phyloP scores from a whole-genome alignment of 2,329 filamentous ascomycete species.

The Xylaria hypoxylon region DNA sequence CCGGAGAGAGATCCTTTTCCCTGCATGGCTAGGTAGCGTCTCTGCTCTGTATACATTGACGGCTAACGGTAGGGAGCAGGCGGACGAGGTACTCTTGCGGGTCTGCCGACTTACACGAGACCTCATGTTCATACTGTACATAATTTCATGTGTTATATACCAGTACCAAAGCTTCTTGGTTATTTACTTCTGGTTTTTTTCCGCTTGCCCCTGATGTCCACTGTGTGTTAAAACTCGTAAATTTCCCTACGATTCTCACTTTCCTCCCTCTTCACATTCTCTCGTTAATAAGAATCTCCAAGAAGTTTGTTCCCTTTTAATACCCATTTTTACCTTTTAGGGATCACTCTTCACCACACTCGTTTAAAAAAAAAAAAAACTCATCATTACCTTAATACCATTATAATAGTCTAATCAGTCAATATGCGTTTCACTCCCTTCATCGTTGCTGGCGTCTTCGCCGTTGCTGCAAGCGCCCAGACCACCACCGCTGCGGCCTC shows the following conservation, averaged over 20 bases:
- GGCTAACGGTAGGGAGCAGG: not conserved
- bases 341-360: constrained; percentile 31
- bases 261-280: not conserved
- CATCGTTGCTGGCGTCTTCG: constrained; percentile 63
- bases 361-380: constrained; percentile 24
- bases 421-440: constrained; percentile 69
- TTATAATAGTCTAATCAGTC: constrained; percentile 47
- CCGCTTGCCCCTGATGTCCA: constrained; percentile 18
- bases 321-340: not conserved
- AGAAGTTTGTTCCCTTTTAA: constrained; percentile 24
- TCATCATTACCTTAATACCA: constrained; percentile 31
- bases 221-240: constrained; percentile 25
- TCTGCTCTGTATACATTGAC: constrained; percentile 18
- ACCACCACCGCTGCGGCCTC: constrained; percentile 34
- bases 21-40: constrained; percentile 14
- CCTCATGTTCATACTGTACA: constrained; percentile 24
- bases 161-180: constrained; percentile 23
- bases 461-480: constrained; percentile 62
- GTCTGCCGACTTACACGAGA: constrained; percentile 13
- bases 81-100: constrained; percentile 17
- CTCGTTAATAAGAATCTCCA: constrained; percentile 28
- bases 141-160: constrained; percentile 28
- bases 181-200: constrained; percentile 18
- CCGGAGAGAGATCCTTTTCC: constrained; percentile 11
- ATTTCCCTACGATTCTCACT: constrained; percentile 2